A percentile compares a stretch with the other conserved stretches of the same genome.
Evolutionary conservation across 768 basidiomycete species (phyloP).

Genomic region (Bullera alba): DNA sequence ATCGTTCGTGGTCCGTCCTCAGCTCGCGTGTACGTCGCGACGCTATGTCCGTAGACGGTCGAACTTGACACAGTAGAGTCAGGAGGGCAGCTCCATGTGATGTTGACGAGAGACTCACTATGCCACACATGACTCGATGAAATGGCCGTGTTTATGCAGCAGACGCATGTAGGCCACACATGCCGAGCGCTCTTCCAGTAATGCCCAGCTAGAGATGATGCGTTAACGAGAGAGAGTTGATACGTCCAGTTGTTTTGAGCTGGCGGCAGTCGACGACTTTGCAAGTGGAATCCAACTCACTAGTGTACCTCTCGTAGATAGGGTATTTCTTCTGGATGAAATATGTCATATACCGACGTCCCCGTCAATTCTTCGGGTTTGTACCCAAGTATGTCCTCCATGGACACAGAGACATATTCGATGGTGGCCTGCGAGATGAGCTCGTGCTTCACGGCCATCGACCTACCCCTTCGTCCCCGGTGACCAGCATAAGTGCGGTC

Average conservation of each 20-base stretch:
- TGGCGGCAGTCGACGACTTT: background rate
- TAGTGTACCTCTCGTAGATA: constrained; percentile 21
- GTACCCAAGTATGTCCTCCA: constrained; percentile 35
- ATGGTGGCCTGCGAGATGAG: constrained; percentile 10
- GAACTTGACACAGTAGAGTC: constrained; percentile 8
- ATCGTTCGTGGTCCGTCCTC: constrained; percentile 24
- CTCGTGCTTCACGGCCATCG: background rate
- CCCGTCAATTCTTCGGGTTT: constrained; percentile 22
- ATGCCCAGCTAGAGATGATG: constrained; percentile 11
- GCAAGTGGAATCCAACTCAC: constrained; percentile 15
- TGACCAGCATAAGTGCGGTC: background rate
- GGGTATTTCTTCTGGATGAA: constrained; percentile 35
- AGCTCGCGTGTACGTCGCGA: constrained; percentile 24
- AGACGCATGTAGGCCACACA: constrained; percentile 23
- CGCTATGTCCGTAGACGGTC: constrained; percentile 23
- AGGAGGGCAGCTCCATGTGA: background rate
- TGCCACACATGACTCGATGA: constrained; percentile 17
- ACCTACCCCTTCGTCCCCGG: background rate
- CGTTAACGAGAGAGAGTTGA: too few species aligned
- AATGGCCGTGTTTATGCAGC: constrained; percentile 22
- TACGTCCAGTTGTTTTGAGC: too few species aligned
- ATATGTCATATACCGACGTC: constrained; percentile 16
- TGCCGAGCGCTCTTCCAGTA: constrained; percentile 22
- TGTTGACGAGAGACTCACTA: constrained; percentile 19
- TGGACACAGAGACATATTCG: constrained; percentile 29